phyloP scores from a whole-genome alignment of 2,329 filamentous ascomycete species.

The Penicillium corylophilum region DNA sequence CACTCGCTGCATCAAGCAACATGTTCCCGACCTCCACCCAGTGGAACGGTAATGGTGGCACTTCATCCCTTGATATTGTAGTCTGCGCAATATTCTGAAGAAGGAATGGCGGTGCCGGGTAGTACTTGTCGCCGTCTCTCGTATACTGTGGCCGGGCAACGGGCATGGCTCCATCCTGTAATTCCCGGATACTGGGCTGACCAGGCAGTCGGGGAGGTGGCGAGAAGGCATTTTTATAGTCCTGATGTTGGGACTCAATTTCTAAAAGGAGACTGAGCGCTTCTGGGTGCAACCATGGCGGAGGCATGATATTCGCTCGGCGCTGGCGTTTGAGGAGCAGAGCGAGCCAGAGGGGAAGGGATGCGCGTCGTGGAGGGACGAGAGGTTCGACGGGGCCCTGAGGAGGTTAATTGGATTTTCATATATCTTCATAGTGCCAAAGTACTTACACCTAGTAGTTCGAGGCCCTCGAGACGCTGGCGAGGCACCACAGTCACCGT shows the following conservation, averaged over 20 bases:
- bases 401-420: slow-evolving; percentile 2
- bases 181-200: slow-evolving; percentile 30
- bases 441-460: slow-evolving; percentile 75
- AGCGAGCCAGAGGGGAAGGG: slow-evolving; percentile 89
- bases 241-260: slow-evolving; percentile 67
- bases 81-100: slow-evolving; percentile 69
- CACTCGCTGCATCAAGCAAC: slow-evolving; percentile 77
- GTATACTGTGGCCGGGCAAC: slow-evolving; percentile 34
- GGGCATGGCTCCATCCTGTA: slow-evolving; percentile 16
- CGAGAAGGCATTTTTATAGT: slow-evolving; percentile 69
- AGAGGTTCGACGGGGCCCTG: slow-evolving; percentile 77
- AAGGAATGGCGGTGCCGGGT: slow-evolving; percentile 70
- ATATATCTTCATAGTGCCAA: not conserved
- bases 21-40: slow-evolving; percentile 92
- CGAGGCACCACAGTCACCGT: slow-evolving; percentile 88
- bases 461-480: slow-evolving; percentile 81
- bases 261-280: slow-evolving; percentile 76
- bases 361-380: slow-evolving; percentile 74
- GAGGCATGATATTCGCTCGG: slow-evolving; percentile 87
- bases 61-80: slow-evolving; percentile 48
- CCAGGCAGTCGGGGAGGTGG: slow-evolving; percentile 69
- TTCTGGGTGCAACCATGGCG: slow-evolving; percentile 78
- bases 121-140: slow-evolving; percentile 42
- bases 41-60: slow-evolving; percentile 72
- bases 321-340: slow-evolving; percentile 91